A percentile compares a stretch with the other conserved stretches of the same genome.
Evolutionary conservation across 257 asterid species (phyloP).

Genomic region (Solanum boliviense): DNA sequence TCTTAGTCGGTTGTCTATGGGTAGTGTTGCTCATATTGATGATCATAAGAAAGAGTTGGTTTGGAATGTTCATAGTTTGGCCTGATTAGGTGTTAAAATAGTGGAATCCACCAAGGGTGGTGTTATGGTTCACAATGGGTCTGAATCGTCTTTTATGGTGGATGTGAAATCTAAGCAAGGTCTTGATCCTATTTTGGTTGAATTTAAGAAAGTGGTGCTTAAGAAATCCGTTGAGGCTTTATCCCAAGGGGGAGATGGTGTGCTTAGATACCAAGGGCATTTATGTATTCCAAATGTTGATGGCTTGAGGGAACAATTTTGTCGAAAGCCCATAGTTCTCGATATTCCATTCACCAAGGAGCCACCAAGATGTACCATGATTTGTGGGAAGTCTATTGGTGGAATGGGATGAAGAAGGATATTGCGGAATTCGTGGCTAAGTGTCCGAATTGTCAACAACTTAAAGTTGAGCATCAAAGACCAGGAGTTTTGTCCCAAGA

Average conservation of each 20-base stretch:
- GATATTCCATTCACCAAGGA: neutral
- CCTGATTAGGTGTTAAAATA: neutral
- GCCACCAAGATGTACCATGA: neutral
- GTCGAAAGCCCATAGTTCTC: neutral
- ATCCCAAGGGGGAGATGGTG: neutral
- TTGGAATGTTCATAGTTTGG: neutral
- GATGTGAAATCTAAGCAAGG: neutral
- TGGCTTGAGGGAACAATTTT: neutral
- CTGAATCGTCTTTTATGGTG: neutral
- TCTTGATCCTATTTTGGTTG: neutral
- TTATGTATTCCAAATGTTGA: neutral
- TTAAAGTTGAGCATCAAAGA: neutral
- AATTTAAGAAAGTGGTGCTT: too few relatives aligned
- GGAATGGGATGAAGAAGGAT: neutral
- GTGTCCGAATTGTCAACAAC: neutral
- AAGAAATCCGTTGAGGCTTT: neutral
- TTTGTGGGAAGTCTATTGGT: neutral
- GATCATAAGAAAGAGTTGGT: too few relatives aligned
- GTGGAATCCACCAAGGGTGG: neutral
- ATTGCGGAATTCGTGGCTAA: neutral
- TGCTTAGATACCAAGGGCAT: neutral
- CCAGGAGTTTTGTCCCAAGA: neutral
- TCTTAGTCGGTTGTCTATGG: too few relatives aligned
- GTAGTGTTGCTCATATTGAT: neutral
- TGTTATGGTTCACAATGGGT: too few relatives aligned